These are phyloP conservation scores for Mycena pura DNA, from an alignment of 768 basidiomycete species.

Conservation along the genomic window DNA sequence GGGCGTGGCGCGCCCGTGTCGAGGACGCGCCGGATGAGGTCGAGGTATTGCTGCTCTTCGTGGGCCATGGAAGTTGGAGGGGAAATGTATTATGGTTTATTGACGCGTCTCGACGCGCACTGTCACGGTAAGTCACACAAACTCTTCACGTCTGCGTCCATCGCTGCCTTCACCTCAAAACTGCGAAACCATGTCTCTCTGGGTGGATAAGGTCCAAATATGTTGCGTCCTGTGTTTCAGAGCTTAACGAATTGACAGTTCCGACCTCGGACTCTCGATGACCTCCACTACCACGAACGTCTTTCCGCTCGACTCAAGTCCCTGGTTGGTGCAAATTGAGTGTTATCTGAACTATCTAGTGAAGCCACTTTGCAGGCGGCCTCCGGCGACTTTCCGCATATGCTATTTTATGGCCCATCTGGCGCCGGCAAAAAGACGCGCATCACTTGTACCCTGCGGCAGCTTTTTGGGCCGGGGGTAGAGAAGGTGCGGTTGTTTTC, in stretches of 20 bases:
- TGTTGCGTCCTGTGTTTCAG: neutral
- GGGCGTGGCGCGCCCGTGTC: conserved; percentile 77
- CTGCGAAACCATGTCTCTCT: conserved; percentile 82
- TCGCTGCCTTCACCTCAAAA: too few species aligned
- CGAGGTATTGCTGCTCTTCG: conserved; percentile 91
- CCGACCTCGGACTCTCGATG: conserved; percentile 83
- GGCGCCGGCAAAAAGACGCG: conserved; percentile 99
- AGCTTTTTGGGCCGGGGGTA: conserved; percentile 89
- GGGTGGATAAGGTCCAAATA: conserved; percentile 64
- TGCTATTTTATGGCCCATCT: conserved; percentile 96
- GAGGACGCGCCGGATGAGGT: conserved; percentile 80
- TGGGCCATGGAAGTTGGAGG: conserved; percentile 41
- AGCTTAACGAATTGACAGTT: conserved; percentile 55
- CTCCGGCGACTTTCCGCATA: conserved; percentile 95
- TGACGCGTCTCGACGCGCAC: conserved; percentile 8
- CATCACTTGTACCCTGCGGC: conserved; percentile 85
- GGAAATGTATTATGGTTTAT: neutral
- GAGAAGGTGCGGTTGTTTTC: conserved; percentile 73
- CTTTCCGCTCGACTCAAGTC: conserved; percentile 83
- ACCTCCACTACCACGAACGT: conserved; percentile 85
- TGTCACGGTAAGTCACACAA: conserved; percentile 1
- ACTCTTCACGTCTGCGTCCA: neutral
- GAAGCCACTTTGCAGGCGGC: conserved; percentile 60
- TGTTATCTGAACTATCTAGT: neutral
- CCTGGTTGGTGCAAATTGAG: conserved; percentile 54